A percentile compares a stretch with the other conserved stretches of the same genome.
Conservation (phyloP, 2,329 filamentous ascomycete genomes). For the Phaeosphaeria sp. region DNA sequence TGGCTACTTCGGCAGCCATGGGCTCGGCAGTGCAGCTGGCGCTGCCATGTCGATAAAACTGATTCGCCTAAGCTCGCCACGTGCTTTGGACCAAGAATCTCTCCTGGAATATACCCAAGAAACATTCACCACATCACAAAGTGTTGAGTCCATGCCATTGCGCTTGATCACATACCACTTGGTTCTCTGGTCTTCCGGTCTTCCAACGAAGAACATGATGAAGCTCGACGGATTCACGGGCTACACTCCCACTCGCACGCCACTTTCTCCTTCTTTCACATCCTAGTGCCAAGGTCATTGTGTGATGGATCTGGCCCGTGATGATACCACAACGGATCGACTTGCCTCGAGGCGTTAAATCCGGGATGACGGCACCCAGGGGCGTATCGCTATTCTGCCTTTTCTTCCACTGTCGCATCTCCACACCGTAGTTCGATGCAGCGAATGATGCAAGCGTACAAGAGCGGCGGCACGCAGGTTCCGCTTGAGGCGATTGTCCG, state of each 20-base stretch:
- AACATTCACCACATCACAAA: neutral
- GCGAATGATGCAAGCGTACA: neutral
- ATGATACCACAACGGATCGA: neutral
- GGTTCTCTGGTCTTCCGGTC: neutral
- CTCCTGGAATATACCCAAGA: neutral
- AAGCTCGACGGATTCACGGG: neutral
- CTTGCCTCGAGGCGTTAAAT: neutral
- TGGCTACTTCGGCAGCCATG: neutral
- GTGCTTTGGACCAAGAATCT: conserved; percentile 5
- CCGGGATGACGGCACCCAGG: conserved; percentile 13
- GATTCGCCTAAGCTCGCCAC: conserved; percentile 17
- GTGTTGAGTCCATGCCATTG: too few relatives aligned
- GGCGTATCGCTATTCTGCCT: conserved; percentile 5
- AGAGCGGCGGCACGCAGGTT: neutral
- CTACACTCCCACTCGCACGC: neutral
- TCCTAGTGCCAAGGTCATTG: neutral
- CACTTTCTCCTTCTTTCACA: neutral
- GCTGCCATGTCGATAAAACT: conserved; percentile 17
- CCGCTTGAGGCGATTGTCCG: neutral
- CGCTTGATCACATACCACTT: too few relatives aligned
- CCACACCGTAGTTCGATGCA: neutral
- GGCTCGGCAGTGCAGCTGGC: conserved; percentile 4
- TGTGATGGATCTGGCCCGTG: neutral
- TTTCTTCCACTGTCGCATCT: neutral
- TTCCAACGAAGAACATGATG: neutral